Percentiles rank a stretch among this genome's conserved stretches.
phyloP scores from a whole-genome alignment of 108 stramenopile species.

The Cyclotella atomus region DNA sequence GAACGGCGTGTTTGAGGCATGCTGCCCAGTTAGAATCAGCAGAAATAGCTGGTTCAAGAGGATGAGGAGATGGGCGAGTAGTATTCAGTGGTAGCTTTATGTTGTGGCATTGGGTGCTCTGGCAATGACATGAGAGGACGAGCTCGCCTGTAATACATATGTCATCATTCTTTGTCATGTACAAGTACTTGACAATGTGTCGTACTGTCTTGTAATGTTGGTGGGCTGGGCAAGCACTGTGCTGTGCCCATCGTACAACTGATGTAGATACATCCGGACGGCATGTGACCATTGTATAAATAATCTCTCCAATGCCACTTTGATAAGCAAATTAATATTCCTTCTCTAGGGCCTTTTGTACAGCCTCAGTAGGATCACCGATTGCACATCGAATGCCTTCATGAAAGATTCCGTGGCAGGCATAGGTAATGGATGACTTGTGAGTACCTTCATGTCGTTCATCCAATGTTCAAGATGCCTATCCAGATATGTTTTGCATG shows the following conservation, averaged over 20 bases:
- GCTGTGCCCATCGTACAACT: not conserved
- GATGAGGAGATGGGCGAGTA: not conserved
- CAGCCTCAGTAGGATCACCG: not conserved
- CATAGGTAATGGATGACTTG: not conserved
- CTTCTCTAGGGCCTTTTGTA: constrained; percentile 2
- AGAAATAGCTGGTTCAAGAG: constrained; percentile 1
- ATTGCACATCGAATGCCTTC: not conserved
- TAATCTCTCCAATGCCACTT: constrained; percentile 45
- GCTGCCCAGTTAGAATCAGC: constrained; percentile 45
- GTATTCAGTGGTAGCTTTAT: not conserved
- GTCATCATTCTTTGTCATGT: constrained; percentile 1
- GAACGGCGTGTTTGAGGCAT: constrained; percentile 31
- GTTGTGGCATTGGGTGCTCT: not conserved
- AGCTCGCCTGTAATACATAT: constrained; percentile 32
- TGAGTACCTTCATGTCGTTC: not conserved
- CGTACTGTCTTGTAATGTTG: not conserved
- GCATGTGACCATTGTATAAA: constrained; percentile 41
- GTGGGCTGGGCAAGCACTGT: not conserved
- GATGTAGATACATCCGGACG: constrained; percentile 46
- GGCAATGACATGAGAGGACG: constrained; percentile 1
- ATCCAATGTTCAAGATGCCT: constrained; percentile 17
- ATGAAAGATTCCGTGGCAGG: not conserved
- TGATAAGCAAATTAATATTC: constrained; percentile 26
- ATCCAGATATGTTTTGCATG: constrained; percentile 18
- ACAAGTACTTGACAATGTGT: constrained; percentile 7